phyloP scores from a whole-genome alignment of 208 protist species.

The Polymyxa betae region DNA sequence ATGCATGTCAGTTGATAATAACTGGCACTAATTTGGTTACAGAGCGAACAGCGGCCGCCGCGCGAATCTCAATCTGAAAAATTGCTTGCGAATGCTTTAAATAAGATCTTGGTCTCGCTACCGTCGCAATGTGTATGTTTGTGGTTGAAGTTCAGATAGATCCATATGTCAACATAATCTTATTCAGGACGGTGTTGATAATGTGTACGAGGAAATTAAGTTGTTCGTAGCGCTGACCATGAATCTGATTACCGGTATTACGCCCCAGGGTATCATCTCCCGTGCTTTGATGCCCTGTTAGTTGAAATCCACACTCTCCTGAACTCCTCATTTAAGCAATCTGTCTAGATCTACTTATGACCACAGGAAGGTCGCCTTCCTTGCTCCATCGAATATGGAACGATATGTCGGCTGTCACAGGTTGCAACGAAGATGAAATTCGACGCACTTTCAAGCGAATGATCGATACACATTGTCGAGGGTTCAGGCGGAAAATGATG shows the following conservation, averaged over 20 bases:
- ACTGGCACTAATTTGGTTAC: background rate
- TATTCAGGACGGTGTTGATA: background rate
- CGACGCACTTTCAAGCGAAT: background rate
- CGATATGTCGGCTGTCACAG: background rate
- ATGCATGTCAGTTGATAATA: background rate
- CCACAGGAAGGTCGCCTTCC: background rate
- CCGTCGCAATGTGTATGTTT: conserved; percentile 12
- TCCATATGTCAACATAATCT: background rate
- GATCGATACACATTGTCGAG: conserved; percentile 18
- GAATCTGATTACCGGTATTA: background rate
- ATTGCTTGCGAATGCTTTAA: background rate
- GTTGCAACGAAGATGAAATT: background rate
- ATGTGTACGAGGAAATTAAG: background rate
- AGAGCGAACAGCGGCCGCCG: background rate
- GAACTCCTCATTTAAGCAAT: background rate
- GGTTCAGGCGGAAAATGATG: background rate
- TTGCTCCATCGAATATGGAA: background rate
- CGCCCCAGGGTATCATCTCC: background rate
- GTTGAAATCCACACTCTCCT: background rate
- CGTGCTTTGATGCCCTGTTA: background rate
- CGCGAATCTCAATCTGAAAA: background rate
- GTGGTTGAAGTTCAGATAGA: background rate
- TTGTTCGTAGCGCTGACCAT: conserved; percentile 15
- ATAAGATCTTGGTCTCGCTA: background rate
- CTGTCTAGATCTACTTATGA: background rate